A percentile compares a stretch with the other conserved stretches of the same genome.
Conservation (phyloP, 352 stramenopile genomes). For the Phytophthora ramorum region DNA sequence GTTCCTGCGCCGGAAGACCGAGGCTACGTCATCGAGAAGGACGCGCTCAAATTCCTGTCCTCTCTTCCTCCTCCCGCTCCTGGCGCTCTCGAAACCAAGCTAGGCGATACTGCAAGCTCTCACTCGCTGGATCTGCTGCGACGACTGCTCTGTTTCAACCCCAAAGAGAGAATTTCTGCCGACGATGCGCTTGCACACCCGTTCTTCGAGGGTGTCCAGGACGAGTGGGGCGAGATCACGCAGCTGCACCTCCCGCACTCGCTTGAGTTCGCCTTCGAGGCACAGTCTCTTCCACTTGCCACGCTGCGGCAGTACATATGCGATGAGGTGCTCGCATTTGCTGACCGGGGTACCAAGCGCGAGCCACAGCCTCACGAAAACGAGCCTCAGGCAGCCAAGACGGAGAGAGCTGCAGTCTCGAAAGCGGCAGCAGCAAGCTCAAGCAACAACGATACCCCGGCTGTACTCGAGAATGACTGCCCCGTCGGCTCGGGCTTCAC, state of each 20-base stretch:
- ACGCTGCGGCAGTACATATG: slow-evolving; percentile 84
- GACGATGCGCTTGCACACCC: slow-evolving; percentile 88
- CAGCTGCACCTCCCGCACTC: slow-evolving; percentile 70
- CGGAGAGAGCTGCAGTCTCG: slow-evolving; percentile 14
- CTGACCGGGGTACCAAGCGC: slow-evolving; percentile 25
- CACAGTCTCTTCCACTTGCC: slow-evolving; percentile 71
- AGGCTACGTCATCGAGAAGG: slow-evolving; percentile 82
- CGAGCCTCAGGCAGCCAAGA: slow-evolving; percentile 19
- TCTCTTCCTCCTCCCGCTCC: slow-evolving; percentile 61
- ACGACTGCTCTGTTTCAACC: slow-evolving; percentile 92
- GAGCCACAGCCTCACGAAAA: slow-evolving; percentile 36
- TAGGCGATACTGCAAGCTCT: slow-evolving; percentile 51
- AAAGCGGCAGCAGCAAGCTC: not conserved
- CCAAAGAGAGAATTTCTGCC: slow-evolving; percentile 89
- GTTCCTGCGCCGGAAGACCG: slow-evolving; percentile 70
- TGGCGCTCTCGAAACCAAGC: slow-evolving; percentile 64
- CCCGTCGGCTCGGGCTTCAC: slow-evolving; percentile 68
- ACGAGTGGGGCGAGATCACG: slow-evolving; percentile 85
- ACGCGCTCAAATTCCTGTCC: slow-evolving; percentile 86
- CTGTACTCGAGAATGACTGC: slow-evolving; percentile 66
- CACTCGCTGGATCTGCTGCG: slow-evolving; percentile 86
- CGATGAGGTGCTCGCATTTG: slow-evolving; percentile 77
- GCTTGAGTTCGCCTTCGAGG: slow-evolving; percentile 86
- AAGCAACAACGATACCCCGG: slow-evolving; percentile 29
- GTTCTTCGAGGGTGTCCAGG: slow-evolving; percentile 91